phyloP scores from a whole-genome alignment of 805 yeast genomes.

The Brettanomyces custersianus region DNA sequence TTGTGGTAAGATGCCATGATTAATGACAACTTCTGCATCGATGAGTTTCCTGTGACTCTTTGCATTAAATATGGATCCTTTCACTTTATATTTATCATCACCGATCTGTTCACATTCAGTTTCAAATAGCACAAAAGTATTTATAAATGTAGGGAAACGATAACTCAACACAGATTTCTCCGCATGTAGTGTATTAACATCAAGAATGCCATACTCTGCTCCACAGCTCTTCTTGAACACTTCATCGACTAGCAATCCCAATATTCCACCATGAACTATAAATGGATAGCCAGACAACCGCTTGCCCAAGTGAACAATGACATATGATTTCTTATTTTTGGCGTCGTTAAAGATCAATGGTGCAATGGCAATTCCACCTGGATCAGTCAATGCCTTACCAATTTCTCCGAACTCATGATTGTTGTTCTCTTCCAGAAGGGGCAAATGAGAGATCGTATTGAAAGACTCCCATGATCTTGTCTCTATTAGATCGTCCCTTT shows the following conservation, averaged over 20 bases:
- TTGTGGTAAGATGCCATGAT: not conserved
- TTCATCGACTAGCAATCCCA: slow-evolving; percentile 76
- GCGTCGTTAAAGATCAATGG: slow-evolving; percentile 61
- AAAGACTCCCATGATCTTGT: slow-evolving; percentile 34
- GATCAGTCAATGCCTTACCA: slow-evolving; percentile 41
- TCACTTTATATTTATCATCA: not conserved
- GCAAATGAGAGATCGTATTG: slow-evolving; percentile 30
- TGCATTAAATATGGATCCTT: not conserved
- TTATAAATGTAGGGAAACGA: slow-evolving; percentile 66
- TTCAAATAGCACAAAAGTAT: slow-evolving; percentile 58
- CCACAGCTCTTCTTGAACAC: slow-evolving; percentile 37
- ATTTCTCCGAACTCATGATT: slow-evolving; percentile 11
- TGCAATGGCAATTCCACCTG: slow-evolving; percentile 73
- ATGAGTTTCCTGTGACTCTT: not conserved
- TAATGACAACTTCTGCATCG: slow-evolving; percentile 2
- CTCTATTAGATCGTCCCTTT: slow-evolving; percentile 29
- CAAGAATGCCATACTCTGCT: slow-evolving; percentile 15
- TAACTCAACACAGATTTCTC: slow-evolving; percentile 43
- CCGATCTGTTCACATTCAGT: slow-evolving; percentile 1
- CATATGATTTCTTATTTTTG: slow-evolving; percentile 47
- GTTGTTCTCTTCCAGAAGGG: slow-evolving; percentile 23
- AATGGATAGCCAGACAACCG: slow-evolving; percentile 81
- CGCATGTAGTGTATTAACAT: slow-evolving; percentile 35
- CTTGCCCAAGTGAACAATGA: slow-evolving; percentile 71
- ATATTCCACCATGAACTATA: slow-evolving; percentile 79